phyloP scores from a whole-genome alignment of 2,329 filamentous ascomycete genomes.

The Trichoderma sp. region DNA sequence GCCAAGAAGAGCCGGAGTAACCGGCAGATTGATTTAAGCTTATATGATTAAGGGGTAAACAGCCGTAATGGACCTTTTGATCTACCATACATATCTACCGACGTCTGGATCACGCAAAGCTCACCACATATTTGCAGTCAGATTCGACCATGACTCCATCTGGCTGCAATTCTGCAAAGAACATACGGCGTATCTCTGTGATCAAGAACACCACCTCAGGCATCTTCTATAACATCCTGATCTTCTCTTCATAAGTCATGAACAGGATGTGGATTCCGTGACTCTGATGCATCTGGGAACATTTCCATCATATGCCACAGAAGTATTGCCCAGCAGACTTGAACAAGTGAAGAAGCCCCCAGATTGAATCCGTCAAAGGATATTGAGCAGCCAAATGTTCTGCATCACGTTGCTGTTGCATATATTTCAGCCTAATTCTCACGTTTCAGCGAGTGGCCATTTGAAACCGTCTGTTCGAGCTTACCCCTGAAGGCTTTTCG shows the following conservation, averaged over 20 bases:
- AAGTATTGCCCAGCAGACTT: no score
- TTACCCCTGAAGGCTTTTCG: background rate
- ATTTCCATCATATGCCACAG: no score
- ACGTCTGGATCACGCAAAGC: background rate
- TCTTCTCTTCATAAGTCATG: no score
- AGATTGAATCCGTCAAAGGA: background rate
- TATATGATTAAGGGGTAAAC: background rate
- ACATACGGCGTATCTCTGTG: background rate
- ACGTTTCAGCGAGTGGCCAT: no score
- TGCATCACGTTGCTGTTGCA: background rate
- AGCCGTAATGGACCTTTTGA: background rate
- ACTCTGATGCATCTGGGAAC: no score
- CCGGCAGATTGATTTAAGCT: background rate
- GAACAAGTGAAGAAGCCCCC: no score
- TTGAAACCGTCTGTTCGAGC: background rate
- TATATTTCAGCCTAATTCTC: conserved; percentile 16
- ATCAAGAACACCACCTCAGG: fast-evolving
- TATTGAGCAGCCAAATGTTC: background rate
- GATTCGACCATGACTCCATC: background rate
- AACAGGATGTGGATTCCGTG: no score
- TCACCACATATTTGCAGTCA: background rate
- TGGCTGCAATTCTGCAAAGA: no score
- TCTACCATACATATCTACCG: background rate
- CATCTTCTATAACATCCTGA: no score
- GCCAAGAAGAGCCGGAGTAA: background rate